Base-by-base conservation (phyloP, 352 stramenopile species). In the Phytophthora crassamura region DNA sequence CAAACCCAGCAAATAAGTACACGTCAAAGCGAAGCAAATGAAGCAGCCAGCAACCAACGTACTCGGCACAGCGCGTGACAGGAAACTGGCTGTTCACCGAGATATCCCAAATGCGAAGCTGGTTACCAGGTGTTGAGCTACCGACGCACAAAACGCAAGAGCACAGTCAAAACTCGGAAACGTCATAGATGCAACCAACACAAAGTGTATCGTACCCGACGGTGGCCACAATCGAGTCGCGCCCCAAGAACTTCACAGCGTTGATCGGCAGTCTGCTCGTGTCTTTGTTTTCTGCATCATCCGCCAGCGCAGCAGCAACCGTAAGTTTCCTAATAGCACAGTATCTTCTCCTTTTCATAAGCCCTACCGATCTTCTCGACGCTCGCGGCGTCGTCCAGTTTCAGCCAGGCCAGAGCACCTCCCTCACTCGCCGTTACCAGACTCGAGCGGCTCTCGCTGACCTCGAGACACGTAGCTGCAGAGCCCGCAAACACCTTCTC, bases 91-190 rank as follows among this genome's bases (percentile, higher is more conserved):
- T 72, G 64, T 85, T 92, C 15, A 69, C 65, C 32, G 64, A 66
- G 47, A 89, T 67, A 40, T 94, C 86, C 86, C 86, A 94, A n/a
- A 94, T 58, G 38, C 85, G 80, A 62, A 94, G 67, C 30, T 93
- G 84, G 32, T 72, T 80, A 34, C 78, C 78, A 18, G 84, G 84
- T 2, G 71, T 69, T 18, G 80, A 75, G 12, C 82, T 90, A 32
- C 4, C 12, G n/a, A 25, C 12, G 35, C 7, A 28, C 33, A 22
- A 54, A 39, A 11, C 32, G 16, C 36, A 35, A 61, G 32, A 43
- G 32, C 22, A 39, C 34, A 5, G 22, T 30, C 25, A 2, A 28
- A 53, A 12, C 20, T 41, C 39, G 34, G 7, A 18, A 14, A 40
- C 20, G 18, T 15, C 16, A 49, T 34, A 30, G 16, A 7, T 9